Base-by-base conservation (phyloP, 225 moss, liverwort and hornwort genomes). In the Marchantia polymorpha region DNA sequence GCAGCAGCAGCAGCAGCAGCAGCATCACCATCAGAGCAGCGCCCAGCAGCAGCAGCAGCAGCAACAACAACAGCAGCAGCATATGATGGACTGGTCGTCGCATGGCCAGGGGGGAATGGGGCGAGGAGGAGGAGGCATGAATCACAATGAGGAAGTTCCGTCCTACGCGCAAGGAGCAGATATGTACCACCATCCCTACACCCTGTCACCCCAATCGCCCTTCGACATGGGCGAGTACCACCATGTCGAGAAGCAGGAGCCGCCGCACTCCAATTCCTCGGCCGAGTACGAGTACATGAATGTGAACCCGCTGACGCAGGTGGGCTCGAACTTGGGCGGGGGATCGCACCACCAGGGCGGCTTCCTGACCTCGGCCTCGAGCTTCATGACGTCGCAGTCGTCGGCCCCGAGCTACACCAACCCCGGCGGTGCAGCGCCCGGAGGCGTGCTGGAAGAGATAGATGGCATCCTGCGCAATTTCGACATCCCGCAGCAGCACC, bases 71-170 rank as follows among this genome's bases (percentile, higher is more conserved):
- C 14, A 7, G 12, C 60, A 25, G 13, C 81, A 59, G 30, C 75
- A 69, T 22, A 47, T 86, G 74, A 84, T 87, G 87, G 87, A 87
- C 27, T 87, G 87, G 87, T 49, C 82, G 3, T 75, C 78, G 12
- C 80, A 70, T 8, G 81, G 61, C 47, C 29, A 23, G 7, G 55
- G 39, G 2, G 31, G 52, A 11, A 48, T 63, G 49, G 12, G 61
- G 20, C 72, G 86, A 53, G 53, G 72, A 10, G 53, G 72, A 10
- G 20, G 60, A 51, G 49, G 72, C 56, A 29, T 54, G 74, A 52
- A 29, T 14, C 73, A 82, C 3, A 66, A 65, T 64, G 73, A 77
- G 15, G 82, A 83, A 8, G 64, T 52, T 51, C 79, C 12, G 25
- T 65, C 75, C 31, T 85, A 65, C 52, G 50, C 51, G 17, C 58